These are phyloP conservation scores for Clarireedia paspali DNA, from an alignment of 2,329 filamentous ascomycete species.

Conservation along the genomic window DNA sequence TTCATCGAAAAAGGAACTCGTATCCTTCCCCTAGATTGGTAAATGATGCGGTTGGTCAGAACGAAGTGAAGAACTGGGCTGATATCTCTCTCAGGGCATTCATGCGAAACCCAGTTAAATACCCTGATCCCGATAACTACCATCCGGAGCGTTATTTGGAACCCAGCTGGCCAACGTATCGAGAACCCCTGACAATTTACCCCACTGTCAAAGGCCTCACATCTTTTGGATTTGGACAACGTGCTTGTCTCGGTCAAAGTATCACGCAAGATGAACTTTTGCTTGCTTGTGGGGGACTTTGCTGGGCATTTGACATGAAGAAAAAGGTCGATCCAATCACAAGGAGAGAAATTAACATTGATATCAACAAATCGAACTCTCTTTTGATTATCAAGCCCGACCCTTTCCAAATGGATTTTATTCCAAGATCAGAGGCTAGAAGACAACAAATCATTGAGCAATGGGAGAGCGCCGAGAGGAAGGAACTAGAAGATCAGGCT, in stretches of 20 bases:
- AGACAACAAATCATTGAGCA: neutral
- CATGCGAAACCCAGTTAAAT: conserved; percentile 29
- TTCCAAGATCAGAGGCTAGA: neutral
- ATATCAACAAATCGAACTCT: conserved; percentile 7
- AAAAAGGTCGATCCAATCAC: neutral
- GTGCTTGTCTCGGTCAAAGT: conserved; percentile 42
- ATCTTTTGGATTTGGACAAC: conserved; percentile 43
- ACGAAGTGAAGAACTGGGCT: neutral
- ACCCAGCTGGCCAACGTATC: conserved; percentile 30
- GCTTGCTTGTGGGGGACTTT: conserved; percentile 8
- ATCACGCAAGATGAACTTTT: conserved; percentile 34
- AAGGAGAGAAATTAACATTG: neutral
- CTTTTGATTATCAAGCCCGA: conserved; percentile 10
- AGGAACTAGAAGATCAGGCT: neutral
- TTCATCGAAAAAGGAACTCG: conserved; percentile 23
- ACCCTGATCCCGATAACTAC: conserved; percentile 36
- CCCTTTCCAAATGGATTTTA: conserved; percentile 5
- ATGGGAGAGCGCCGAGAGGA: neutral
- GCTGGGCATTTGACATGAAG: conserved; percentile 12
- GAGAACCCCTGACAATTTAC: conserved; percentile 41
- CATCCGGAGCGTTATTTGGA: conserved; percentile 37
- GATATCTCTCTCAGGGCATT: conserved; percentile 33
- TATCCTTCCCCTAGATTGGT: conserved; percentile 26
- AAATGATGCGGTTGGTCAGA: neutral
- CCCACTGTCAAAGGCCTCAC: conserved; percentile 52